Base-by-base conservation (phyloP, 192 early-diverging fungal genomes). In the Anaeromyces robustus region DNA sequence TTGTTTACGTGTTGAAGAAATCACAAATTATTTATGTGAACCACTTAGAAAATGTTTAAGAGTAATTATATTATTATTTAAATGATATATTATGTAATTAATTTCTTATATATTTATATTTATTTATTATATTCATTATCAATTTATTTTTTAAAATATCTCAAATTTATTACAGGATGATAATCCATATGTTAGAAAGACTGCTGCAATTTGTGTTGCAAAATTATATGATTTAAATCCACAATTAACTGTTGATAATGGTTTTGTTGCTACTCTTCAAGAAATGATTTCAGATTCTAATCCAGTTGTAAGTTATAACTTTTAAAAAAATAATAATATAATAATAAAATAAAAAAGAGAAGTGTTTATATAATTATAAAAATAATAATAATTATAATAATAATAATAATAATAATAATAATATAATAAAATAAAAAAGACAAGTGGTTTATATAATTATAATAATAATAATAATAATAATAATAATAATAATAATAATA, bases 111-210 rank as follows among this genome's bases (percentile, higher is more conserved):
- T 34, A 34, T 34, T 34, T 7, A 34, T 34, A 34, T 34, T 34
- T 34, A 7, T 34, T 34, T 34, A 7, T 34, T 34, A 34, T 7
- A 7, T 34, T 34, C 32, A 34, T 34, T 34, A 34, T n/a, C n/a
- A n/a, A n/a, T n/a, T n/a, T n/a, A n/a, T n/a, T n/a, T n/a, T n/a
- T n/a, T n/a, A 12, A 39, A 39, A 12, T 14, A 39, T 14, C 7
- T 14, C 1, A 39, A n/a, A n/a, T 22, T 5, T n/a, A 68, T 22
- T 1, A 26, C 82, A 92, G 90, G 96, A 99, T 87, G 92, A 94
- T 29, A 95, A 96, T 82, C 96, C 97, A 2, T 99, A 99, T 85
- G 97, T 99, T 78, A 90, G 96, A 81, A 99, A 99, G 85, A 99
- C 97, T 9, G 97, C 96, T 17, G 94, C 95, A 12, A 85, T 99